These are phyloP conservation scores for Pythium pectinolyticum DNA, from an alignment of 352 stramenopile species.

Conservation along the genomic window DNA sequence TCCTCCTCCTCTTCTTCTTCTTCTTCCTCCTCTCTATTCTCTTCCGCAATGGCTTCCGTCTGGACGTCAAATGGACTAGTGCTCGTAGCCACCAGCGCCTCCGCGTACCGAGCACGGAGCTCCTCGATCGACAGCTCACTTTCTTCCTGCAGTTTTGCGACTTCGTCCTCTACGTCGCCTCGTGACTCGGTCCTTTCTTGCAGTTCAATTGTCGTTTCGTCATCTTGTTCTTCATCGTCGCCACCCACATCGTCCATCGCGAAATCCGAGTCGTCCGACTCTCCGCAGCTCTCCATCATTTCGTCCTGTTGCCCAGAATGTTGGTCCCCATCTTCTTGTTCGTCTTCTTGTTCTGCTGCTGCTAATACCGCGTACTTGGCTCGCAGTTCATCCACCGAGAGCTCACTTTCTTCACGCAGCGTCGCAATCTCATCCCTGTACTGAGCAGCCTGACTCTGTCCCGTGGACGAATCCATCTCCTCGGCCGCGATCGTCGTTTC, in stretches of 20 bases:
- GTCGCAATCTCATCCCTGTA: constrained; percentile 55
- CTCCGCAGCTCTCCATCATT: too few relatives aligned
- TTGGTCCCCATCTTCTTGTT: constrained; percentile 33
- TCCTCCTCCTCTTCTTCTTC: constrained; percentile 29
- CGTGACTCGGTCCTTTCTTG: constrained; percentile 59
- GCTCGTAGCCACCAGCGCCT: constrained; percentile 2
- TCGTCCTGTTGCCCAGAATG: too few relatives aligned
- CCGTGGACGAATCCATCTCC: constrained; percentile 11
- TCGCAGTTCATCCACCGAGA: constrained; percentile 79
- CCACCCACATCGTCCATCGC: constrained; percentile 13
- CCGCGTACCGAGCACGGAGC: constrained; percentile 49
- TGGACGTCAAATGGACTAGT: neutral
- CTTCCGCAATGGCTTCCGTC: neutral
- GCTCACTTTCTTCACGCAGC: constrained; percentile 75
- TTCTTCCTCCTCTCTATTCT: constrained; percentile 12
- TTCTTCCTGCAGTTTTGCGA: constrained; percentile 87
- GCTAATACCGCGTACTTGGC: constrained; percentile 53
- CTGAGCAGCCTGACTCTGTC: constrained; percentile 10
- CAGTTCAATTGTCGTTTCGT: constrained; percentile 89
- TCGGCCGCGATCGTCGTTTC: constrained; percentile 42
- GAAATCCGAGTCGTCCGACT: constrained; percentile 42
- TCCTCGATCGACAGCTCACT: constrained; percentile 92
- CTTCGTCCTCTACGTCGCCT: constrained; percentile 65
- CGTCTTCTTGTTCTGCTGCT: constrained; percentile 12
- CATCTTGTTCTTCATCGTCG: constrained; percentile 54